Conservation (phyloP, 148 eudicot genomes). For the Dianthus caryophyllus region DNA sequence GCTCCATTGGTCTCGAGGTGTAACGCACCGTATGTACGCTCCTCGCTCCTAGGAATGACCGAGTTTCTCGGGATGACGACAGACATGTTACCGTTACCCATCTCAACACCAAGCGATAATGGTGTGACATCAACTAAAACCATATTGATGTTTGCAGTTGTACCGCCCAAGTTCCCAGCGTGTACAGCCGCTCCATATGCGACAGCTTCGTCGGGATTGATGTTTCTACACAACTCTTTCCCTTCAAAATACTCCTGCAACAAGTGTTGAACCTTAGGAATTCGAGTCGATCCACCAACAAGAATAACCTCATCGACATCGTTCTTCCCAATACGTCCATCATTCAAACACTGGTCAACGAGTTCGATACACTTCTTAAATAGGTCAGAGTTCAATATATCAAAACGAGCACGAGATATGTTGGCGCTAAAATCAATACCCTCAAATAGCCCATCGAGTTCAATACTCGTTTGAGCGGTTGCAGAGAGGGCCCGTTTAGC, state of each 20-base stretch:
- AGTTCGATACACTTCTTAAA: neutral
- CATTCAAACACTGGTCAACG: neutral
- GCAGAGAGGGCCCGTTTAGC: neutral
- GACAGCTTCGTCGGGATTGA: constrained; percentile 3
- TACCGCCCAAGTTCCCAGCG: neutral
- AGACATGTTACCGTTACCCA: neutral
- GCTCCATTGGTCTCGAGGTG: neutral
- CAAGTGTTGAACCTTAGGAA: constrained; percentile 14
- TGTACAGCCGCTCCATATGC: neutral
- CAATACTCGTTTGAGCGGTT: neutral
- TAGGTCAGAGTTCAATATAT: neutral
- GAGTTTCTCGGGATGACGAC: constrained; percentile 1
- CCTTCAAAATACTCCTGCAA: neutral
- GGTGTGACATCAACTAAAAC: constrained; percentile 8
- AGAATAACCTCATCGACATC: constrained; percentile 13
- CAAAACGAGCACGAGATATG: neutral
- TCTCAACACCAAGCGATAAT: neutral
- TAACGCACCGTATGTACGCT: neutral
- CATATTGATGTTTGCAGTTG: neutral
- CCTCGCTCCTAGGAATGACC: neutral
- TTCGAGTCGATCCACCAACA: constrained; percentile 26
- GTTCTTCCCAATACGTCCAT: constrained; percentile 5
- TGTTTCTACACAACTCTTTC: neutral
- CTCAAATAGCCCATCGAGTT: neutral
- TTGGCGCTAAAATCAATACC: neutral